Evolutionary conservation across 2,329 filamentous ascomycete species (phyloP), one percentile per base, ranked within the genome.

Genomic region (Talaromyces sp.): DNA sequence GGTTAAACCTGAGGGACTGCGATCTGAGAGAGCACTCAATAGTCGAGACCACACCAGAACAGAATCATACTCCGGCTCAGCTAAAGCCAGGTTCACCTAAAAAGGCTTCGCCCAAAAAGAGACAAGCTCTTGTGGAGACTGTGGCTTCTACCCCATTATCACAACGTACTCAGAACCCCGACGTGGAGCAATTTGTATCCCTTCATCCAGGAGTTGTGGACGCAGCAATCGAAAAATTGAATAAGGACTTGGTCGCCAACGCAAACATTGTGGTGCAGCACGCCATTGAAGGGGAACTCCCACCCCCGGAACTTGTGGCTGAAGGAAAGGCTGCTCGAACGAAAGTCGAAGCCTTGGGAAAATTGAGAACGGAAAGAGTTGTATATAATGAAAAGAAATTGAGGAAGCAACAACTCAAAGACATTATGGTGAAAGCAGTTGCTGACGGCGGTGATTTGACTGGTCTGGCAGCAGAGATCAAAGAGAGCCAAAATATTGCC

Each of bases 291-390:
- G 78, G 76, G 4, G 57, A 68, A 14, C 70, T 72, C 61, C 69
- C 71, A 1, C 71, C 72, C 2, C 72, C 74, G 14, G 74, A 78
- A 27, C 58, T 80, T 56, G 69, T 78, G 27, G 64, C 72, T 3
- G 71, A 76, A 64, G 78, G 78, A 66, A 77, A 76, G 61, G 64
- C 63, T 14, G 71, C 80, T 24, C 74, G 73, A 16, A 66, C 69
- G 35, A 77, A 73, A 64, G 78, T 81, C 24, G 72, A 76, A 56
- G 75, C 78, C 6, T 73, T 81, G 60, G 71, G 77, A 52, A 66
- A 67, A 16, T 66, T 81, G 41, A 72, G 76, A 60, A 63, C 66
- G 13, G 68, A 77, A 33, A 73, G 71, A 54, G 56, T 60, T 6
- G 64, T 69, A 3, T 74, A 80, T 41, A 62, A 71, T 13, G 43